Evolutionary conservation across 441 rosid genomes (phyloP).

Genomic region (Macaranga tanarius): DNA sequence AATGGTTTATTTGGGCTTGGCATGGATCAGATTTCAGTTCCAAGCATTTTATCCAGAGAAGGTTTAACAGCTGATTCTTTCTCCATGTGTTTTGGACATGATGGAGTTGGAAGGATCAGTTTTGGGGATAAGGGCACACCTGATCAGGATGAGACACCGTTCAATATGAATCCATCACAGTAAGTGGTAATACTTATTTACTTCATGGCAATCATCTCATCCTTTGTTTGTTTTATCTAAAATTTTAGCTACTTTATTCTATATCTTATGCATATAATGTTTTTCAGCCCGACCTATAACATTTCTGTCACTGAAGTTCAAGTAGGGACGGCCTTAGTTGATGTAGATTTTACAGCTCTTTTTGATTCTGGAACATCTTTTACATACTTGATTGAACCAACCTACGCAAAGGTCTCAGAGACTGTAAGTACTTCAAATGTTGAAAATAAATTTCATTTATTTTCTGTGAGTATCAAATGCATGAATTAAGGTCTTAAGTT

Average conservation of each 20-base stretch:
- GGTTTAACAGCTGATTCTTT: conserved; percentile 75
- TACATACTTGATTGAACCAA: conserved; percentile 66
- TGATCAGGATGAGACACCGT: conserved; percentile 76
- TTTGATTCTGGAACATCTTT: conserved; percentile 94
- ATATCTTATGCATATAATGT: conserved; percentile 13
- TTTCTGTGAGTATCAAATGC: neutral
- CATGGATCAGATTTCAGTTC: conserved; percentile 72
- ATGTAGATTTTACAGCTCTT: conserved; percentile 66
- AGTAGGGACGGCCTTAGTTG: conserved; percentile 48
- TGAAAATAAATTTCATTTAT: neutral
- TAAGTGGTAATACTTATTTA: conserved; percentile 41
- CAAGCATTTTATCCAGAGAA: conserved; percentile 70
- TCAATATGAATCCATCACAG: conserved; percentile 62
- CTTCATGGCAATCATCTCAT: conserved; percentile 22
- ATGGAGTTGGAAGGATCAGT: conserved; percentile 83
- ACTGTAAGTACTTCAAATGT: conserved; percentile 47
- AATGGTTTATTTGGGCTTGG: conserved; percentile 96
- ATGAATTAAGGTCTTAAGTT: conserved; percentile 12
- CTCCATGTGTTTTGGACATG: conserved; percentile 88
- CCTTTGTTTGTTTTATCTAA: conserved; percentile 2
- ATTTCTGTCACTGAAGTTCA: conserved; percentile 59
- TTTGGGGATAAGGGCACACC: conserved; percentile 87
- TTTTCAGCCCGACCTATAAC: conserved; percentile 77
- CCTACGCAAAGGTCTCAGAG: conserved; percentile 61
- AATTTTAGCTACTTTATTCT: conserved; percentile 13